Evolutionary conservation across 257 asterid species (phyloP).

Genomic region (Solanum appendiculatum): DNA sequence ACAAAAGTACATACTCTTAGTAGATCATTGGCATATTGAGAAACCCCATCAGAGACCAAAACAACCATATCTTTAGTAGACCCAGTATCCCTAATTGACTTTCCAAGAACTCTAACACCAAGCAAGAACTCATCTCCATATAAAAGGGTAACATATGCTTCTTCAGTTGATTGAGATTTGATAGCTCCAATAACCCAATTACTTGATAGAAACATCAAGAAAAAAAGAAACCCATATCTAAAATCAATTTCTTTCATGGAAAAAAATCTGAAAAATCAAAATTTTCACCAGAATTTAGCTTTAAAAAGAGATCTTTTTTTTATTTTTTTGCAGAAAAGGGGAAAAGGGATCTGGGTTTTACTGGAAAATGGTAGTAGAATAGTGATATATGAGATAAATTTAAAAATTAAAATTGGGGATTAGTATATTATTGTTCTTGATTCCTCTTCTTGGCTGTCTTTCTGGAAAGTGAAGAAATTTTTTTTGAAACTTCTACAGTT

Average conservation of each 20-base stretch:
- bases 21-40: slow-evolving; percentile 54
- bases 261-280: neutral
- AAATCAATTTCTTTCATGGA: neutral
- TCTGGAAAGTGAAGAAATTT: neutral
- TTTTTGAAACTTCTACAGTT: neutral
- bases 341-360: neutral
- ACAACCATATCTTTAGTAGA: slow-evolving; percentile 83
- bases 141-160: slow-evolving; percentile 86
- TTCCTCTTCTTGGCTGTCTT: neutral
- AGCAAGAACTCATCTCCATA: slow-evolving; percentile 90
- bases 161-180: slow-evolving; percentile 29
- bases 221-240: neutral
- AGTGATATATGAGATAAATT: neutral
- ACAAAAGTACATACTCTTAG: slow-evolving; percentile 38
- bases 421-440: neutral
- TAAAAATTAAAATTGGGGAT: neutral
- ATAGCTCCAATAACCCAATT: neutral
- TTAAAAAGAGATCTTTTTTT: neutral
- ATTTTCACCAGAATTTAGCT: neutral
- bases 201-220: neutral
- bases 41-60: slow-evolving; percentile 92
- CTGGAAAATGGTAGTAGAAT: neutral
- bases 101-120: slow-evolving; percentile 90
- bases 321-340: neutral
- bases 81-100: slow-evolving; percentile 88